Base-by-base conservation (phyloP, 2,329 filamentous ascomycete species). In the Dryadomyces quercus-mongolicae region DNA sequence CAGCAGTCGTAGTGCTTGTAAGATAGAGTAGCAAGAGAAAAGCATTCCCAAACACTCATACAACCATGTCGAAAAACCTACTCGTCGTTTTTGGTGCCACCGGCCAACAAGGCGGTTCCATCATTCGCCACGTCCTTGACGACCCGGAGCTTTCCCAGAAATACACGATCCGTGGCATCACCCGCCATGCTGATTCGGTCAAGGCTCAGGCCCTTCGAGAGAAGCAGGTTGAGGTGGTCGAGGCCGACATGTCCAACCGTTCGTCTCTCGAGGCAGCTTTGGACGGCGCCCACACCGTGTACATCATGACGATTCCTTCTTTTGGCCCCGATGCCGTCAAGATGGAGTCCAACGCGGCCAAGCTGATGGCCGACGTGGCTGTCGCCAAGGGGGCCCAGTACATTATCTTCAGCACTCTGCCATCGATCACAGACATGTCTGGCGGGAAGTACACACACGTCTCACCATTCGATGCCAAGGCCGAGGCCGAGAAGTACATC, bases 401-500 rank as follows among this genome's bases (percentile, higher is more conserved):
- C 55, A 84, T 84, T 56, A n/a, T 53, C 12, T 77, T 79, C 0
- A 76, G 74, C 0, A 65, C 82, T 16, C 67, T 84, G 53, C 79
- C 80, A 64, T 76, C 77, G 2, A 77, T 82, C 51, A 74, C 78
- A 0, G 78, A 82, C 59, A 65, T 76, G 49, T 73, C 76, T 0
- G 67, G 71, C 2, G 80, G 80, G 1, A 78, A 74, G 61, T 83
- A 79, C 56, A 68, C 75, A 7, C 47, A 25, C 15, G 83, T 81
- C 58, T 81, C 83, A 20, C 75, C 78, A 0, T 78, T 18, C 25
- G 43, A 47, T 43, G 51, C 22, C 18, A 84, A 84, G 62, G 75
- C 77, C 31, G 65, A 74, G 36, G 71, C 78, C 13, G 78, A 82
- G 58, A 56, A 69, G n/a, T 81, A 83, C 58, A 79, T 83, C 54